phyloP scores from a whole-genome alignment of 2,329 filamentous ascomycete species.

The Aspergillus carbonarius region DNA sequence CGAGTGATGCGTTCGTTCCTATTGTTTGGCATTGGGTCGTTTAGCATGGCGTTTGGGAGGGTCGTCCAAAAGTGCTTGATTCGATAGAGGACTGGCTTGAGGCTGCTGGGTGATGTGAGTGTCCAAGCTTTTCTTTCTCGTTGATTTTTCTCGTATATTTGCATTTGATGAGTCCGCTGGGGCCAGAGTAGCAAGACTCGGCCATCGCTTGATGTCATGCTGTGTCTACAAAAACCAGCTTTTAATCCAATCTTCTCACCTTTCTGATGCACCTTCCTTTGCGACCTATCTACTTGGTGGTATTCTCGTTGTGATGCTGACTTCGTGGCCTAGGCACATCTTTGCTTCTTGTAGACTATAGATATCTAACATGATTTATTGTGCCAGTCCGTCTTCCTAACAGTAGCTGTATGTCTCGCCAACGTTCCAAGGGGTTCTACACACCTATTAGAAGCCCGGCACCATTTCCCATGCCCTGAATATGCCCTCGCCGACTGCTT shows the following conservation, averaged over 20 bases:
- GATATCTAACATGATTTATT: not conserved
- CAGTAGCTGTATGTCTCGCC: not conserved
- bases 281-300: not conserved
- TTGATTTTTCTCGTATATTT: constrained; percentile 7
- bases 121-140: not conserved
- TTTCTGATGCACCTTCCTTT: constrained; percentile 50
- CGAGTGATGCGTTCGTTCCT: constrained; percentile 27
- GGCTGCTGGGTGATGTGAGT: constrained; percentile 24
- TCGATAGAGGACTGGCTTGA: constrained; percentile 10
- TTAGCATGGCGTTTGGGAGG: constrained; percentile 34
- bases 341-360: not conserved
- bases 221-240: constrained; percentile 64
- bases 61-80: constrained; percentile 10
- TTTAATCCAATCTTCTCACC: constrained; percentile 62
- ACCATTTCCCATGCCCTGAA: not conserved
- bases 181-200: constrained; percentile 51
- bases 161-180: constrained; percentile 52
- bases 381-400: not conserved
- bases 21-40: constrained; percentile 16
- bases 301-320: constrained; percentile 3
- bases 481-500: not conserved
- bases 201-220: constrained; percentile 30
- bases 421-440: not conserved
- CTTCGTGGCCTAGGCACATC: not conserved
- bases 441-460: not conserved